Evolutionary conservation across 139 green algal genomes (phyloP).

Genomic region (Choricystis sp.): DNA sequence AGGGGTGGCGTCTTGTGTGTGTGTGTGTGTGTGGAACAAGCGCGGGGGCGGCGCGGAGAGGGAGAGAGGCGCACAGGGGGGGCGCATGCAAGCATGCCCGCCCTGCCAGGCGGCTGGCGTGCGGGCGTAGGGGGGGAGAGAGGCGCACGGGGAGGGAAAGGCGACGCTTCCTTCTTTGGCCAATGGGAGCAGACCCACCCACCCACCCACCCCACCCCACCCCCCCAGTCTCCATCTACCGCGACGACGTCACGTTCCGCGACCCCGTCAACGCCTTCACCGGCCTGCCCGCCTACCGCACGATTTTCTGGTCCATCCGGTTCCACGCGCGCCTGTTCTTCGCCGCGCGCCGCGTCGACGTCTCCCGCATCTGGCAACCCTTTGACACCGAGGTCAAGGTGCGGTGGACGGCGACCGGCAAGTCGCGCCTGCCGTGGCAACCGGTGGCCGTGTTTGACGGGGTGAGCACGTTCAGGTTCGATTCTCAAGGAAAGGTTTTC

Average conservation of each 20-base stretch:
- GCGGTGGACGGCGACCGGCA: constrained; percentile 74
- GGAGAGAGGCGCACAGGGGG: neutral
- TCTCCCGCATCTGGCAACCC: constrained; percentile 84
- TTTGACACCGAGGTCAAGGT: constrained; percentile 61
- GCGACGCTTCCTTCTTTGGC: too few relatives aligned
- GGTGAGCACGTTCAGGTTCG: constrained; percentile 81
- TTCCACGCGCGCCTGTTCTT: constrained; percentile 87
- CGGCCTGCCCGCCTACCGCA: constrained; percentile 75
- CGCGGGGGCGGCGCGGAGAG: too few relatives aligned
- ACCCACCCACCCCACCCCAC: neutral
- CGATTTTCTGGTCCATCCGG: constrained; percentile 79
- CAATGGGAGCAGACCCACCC: too few relatives aligned
- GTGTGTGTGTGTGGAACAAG: too few relatives aligned
- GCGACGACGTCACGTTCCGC: constrained; percentile 80
- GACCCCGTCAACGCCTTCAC: constrained; percentile 66
- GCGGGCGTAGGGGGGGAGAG: too few relatives aligned
- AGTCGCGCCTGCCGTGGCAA: constrained; percentile 73
- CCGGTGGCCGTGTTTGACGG: constrained; percentile 77
- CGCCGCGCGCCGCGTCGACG: constrained; percentile 55
- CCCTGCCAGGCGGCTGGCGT: too few relatives aligned
- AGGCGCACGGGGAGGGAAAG: too few relatives aligned
- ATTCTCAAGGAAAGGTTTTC: constrained; percentile 65
- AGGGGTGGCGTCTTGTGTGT: too few relatives aligned
- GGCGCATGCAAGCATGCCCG: too few relatives aligned
- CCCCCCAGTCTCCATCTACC: constrained; percentile 58